Conservation (phyloP, 495 filamentous ascomycete species). For the Daldinia grandis region DNA sequence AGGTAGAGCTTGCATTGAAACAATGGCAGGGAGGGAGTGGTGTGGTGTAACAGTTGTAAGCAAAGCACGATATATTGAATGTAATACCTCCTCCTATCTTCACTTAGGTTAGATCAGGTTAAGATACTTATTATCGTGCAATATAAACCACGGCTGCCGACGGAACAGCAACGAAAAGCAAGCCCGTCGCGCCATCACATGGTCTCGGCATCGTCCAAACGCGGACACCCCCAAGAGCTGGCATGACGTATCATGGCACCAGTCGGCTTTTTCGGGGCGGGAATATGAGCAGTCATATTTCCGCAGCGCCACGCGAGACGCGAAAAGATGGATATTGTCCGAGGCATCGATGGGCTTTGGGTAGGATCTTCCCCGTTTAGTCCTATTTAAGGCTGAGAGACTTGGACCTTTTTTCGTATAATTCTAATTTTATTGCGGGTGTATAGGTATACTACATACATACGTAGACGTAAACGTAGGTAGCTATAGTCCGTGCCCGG, state of each 20-base stretch:
- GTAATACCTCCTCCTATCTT: background rate
- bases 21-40: background rate
- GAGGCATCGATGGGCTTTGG: background rate
- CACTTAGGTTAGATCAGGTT: no score
- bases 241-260: background rate
- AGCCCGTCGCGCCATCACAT: background rate
- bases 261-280: background rate
- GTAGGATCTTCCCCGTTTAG: slow-evolving; percentile 4
- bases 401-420: background rate
- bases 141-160: background rate
- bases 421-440: background rate
- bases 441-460: background rate
- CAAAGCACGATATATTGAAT: background rate
- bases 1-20: background rate
- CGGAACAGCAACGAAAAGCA: background rate
- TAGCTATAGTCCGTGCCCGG: slow-evolving; percentile 13
- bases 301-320: no score
- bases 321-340: background rate
- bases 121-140: background rate
- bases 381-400: slow-evolving; percentile 3
- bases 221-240: background rate
- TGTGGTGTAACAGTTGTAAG: background rate
- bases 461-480: slow-evolving; percentile 1
- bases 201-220: background rate
- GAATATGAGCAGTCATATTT: background rate